Conservation (phyloP, 2,329 filamentous ascomycete species). For the Paraphoma chrysanthemicola region DNA sequence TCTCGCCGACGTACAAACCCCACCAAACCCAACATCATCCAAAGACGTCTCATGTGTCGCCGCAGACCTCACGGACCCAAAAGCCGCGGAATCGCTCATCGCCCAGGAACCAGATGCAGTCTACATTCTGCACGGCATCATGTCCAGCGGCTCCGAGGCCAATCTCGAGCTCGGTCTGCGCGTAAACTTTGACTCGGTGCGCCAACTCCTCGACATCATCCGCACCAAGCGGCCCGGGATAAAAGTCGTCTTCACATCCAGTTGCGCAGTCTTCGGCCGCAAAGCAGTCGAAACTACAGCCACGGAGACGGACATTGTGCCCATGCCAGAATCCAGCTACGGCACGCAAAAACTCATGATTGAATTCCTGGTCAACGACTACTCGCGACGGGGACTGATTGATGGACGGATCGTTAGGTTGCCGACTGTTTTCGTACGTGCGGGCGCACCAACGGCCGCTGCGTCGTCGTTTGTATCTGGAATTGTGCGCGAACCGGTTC, state of each 20-base stretch:
- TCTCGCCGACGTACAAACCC: constrained; percentile 65
- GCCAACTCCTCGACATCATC: constrained; percentile 61
- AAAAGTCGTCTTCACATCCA: constrained; percentile 67
- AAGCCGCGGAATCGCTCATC: constrained; percentile 33
- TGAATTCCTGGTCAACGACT: constrained; percentile 68
- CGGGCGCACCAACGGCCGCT: constrained; percentile 65
- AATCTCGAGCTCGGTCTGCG: constrained; percentile 65
- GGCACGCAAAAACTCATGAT: constrained; percentile 69
- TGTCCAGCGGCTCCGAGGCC: constrained; percentile 69
- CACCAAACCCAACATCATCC: constrained; percentile 54
- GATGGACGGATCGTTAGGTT: constrained; percentile 66
- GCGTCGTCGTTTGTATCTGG: constrained; percentile 70
- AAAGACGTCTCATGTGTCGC: constrained; percentile 59
- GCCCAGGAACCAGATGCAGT: constrained; percentile 40
- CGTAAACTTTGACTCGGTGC: constrained; percentile 68
- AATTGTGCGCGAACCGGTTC: constrained; percentile 69
- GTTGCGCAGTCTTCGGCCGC: constrained; percentile 68
- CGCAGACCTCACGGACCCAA: constrained; percentile 59
- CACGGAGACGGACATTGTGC: constrained; percentile 54
- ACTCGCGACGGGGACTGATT: constrained; percentile 65
- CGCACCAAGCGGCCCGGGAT: constrained; percentile 59
- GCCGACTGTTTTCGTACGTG: constrained; percentile 67
- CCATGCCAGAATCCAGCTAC: constrained; percentile 68
- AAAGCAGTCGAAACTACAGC: constrained; percentile 57
- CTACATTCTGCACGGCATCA: constrained; percentile 72